Conservation (phyloP, 805 yeast species). For the Spathaspora sp. region DNA sequence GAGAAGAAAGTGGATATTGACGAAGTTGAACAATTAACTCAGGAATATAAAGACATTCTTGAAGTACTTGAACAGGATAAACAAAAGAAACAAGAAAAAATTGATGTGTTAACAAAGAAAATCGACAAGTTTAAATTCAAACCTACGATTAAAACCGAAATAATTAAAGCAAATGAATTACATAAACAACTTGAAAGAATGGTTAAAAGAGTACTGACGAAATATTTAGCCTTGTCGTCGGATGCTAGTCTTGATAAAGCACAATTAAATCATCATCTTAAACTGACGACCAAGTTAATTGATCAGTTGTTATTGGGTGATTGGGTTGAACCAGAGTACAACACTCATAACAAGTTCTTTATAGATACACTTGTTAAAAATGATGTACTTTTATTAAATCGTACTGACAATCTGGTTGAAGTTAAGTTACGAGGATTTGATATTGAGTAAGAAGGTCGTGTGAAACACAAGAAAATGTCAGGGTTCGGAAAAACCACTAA, state of each 20-base stretch:
- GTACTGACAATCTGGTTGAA: not conserved
- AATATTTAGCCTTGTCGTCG: slow-evolving; percentile 8
- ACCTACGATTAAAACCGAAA: not conserved
- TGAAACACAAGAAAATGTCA: not conserved
- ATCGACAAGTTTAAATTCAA: slow-evolving; percentile 2
- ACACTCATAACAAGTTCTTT: slow-evolving; percentile 2
- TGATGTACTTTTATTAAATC: not conserved
- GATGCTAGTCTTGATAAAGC: slow-evolving; percentile 3
- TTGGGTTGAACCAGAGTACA: slow-evolving; percentile 11
- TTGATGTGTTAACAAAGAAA: slow-evolving; percentile 1
- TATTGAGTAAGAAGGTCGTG: not conserved
- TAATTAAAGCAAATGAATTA: not conserved
- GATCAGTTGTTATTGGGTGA: slow-evolving; percentile 7
- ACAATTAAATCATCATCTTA: slow-evolving; percentile 7
- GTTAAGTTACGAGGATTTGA: slow-evolving; percentile 4
- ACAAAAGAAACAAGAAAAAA: slow-evolving; percentile 1
- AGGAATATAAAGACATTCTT: slow-evolving; percentile 5
- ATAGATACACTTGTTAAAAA: slow-evolving; percentile 4
- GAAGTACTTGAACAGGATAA: slow-evolving; percentile 1
- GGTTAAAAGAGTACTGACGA: slow-evolving; percentile 11
- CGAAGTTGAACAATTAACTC: not conserved
- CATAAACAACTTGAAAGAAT: slow-evolving; percentile 6
- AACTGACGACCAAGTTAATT: slow-evolving; percentile 5
- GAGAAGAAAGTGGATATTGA: not conserved
- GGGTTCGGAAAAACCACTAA: not conserved